phyloP scores from a whole-genome alignment of 1,284 basidiomycete species.

The Marasmius fiardii region DNA sequence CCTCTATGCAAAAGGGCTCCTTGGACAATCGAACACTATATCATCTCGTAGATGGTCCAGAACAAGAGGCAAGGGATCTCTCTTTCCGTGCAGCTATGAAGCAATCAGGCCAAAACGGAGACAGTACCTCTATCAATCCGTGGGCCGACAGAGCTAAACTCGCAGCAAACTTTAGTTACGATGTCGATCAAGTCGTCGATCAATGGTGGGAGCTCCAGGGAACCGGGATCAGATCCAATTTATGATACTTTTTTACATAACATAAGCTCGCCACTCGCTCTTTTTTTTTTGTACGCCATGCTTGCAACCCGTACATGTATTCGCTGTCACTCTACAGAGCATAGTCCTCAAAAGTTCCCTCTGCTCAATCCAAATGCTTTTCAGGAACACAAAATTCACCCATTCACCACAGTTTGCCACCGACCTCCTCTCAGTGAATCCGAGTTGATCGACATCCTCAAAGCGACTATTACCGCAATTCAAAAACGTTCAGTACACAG shows the following conservation, averaged over 20 bases:
- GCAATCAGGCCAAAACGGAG: not conserved
- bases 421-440: no score
- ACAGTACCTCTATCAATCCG: not conserved
- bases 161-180: conserved; percentile 1
- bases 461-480: no score
- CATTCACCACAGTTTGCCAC: no score
- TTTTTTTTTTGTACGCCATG: no score
- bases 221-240: no score
- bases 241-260: no score
- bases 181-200: not conserved
- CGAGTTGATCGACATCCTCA: no score
- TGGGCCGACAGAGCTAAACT: not conserved
- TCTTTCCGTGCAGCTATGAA: conserved; percentile 27
- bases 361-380: no score
- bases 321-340: not conserved
- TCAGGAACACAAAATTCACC: no score
- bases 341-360: not conserved
- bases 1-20: conserved; percentile 26
- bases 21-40: conserved; percentile 29
- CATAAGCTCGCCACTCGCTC: no score
- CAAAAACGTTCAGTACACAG: no score
- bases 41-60: conserved; percentile 32
- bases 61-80: conserved; percentile 29
- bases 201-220: not conserved
- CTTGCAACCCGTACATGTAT: no score